Evolutionary conservation across 176 grass and related monocot species (phyloP).

Genomic region (Juncus effusus): DNA sequence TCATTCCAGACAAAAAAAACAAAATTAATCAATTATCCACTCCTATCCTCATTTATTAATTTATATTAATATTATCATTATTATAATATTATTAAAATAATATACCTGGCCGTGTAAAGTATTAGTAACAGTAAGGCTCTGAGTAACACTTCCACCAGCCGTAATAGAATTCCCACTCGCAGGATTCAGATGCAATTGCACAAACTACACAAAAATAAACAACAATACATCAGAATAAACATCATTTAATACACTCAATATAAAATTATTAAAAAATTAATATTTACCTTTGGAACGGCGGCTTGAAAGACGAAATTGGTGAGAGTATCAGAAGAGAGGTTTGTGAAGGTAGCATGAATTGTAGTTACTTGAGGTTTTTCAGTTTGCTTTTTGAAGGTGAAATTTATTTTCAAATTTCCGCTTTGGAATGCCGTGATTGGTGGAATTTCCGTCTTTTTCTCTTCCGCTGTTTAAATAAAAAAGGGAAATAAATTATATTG

Average conservation of each 20-base stretch:
- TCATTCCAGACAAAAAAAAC: constrained; percentile 27
- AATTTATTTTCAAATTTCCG: constrained; percentile 66
- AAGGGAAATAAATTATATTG: background rate
- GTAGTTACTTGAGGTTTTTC: constrained; percentile 73
- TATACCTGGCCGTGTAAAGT: constrained; percentile 92
- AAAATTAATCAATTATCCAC: constrained; percentile 14
- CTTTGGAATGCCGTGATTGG: constrained; percentile 88
- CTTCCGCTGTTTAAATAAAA: constrained; percentile 40
- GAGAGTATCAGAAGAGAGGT: constrained; percentile 66
- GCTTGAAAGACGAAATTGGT: constrained; percentile 95
- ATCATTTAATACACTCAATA: background rate
- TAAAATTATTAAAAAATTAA: background rate
- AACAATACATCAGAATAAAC: background rate
- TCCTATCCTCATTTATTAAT: background rate
- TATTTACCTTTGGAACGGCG: constrained; percentile 91
- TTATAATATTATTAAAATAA: background rate
- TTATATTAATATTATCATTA: constrained; percentile 1
- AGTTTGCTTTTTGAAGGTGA: constrained; percentile 73
- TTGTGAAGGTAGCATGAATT: constrained; percentile 70
- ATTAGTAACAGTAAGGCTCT: constrained; percentile 81
- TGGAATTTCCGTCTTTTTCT: constrained; percentile 35
- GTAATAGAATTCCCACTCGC: constrained; percentile 76
- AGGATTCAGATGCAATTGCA: constrained; percentile 75
- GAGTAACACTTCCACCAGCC: constrained; percentile 57
- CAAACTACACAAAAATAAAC: constrained; percentile 52